These are phyloP conservation scores for Hansenula lynferdii DNA, from an alignment of 1,139 yeast species.

Conservation along the genomic window DNA sequence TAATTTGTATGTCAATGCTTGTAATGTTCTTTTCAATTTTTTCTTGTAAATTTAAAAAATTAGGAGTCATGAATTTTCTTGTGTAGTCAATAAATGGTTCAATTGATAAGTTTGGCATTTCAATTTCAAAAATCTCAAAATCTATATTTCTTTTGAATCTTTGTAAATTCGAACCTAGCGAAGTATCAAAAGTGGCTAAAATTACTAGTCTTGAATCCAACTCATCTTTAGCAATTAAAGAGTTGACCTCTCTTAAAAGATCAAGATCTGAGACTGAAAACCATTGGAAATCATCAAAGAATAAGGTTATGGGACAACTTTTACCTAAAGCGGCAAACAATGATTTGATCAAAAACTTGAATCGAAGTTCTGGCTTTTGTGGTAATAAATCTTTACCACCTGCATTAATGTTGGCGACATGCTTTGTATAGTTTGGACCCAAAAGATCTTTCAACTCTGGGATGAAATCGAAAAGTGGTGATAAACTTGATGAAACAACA, in stretches of 20 bases:
- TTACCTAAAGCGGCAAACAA: constrained; percentile 38
- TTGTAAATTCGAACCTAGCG: constrained; percentile 1
- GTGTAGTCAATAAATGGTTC: constrained; percentile 24
- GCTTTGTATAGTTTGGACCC: constrained; percentile 37
- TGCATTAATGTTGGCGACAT: constrained; percentile 19
- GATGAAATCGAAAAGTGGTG: constrained; percentile 36
- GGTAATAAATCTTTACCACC: constrained; percentile 9
- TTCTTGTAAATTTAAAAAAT: background rate
- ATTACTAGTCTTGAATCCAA: constrained; percentile 10
- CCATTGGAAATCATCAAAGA: constrained; percentile 48
- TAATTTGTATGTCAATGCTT: background rate
- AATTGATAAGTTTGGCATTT: constrained; percentile 19
- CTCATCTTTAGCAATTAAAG: constrained; percentile 11
- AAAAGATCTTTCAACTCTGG: constrained; percentile 43
- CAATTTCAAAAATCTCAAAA: constrained; percentile 22
- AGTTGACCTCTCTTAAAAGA: constrained; percentile 13
- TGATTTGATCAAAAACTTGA: constrained; percentile 39
- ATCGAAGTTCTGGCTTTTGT: constrained; percentile 35
- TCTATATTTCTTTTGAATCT: constrained; percentile 22
- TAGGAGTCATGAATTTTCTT: constrained; percentile 21
- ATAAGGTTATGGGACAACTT: constrained; percentile 38
- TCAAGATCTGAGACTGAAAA: constrained; percentile 30
- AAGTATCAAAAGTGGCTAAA: constrained; percentile 12
- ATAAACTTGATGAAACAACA: constrained; percentile 39
- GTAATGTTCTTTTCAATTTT: constrained; percentile 7